A percentile compares a stretch with the other conserved stretches of the same genome.
phyloP scores from a whole-genome alignment of 352 stramenopile genomes.

The Pythium pectinolyticum region DNA sequence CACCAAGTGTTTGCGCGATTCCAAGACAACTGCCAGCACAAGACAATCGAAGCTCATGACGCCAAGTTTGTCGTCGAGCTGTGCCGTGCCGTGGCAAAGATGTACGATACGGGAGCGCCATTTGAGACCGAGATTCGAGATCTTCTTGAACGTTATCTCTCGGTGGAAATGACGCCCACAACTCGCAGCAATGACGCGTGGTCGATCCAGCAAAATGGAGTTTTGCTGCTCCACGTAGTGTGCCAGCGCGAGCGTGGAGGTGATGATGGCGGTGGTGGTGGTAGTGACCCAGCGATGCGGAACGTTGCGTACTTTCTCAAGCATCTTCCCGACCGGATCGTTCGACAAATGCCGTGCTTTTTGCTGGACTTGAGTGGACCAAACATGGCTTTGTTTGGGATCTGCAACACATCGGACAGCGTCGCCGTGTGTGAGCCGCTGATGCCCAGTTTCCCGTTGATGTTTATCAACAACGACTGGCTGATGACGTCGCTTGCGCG shows the following conservation, averaged over 20 bases:
- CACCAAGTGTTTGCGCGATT: neutral
- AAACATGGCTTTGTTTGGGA: neutral
- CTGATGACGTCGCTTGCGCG: neutral
- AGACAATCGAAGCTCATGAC: neutral
- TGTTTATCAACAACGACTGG: neutral
- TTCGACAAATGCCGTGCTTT: neutral
- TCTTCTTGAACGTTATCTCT: neutral
- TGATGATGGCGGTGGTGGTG: neutral
- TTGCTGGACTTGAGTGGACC: neutral
- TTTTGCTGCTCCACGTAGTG: neutral
- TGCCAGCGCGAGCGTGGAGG: neutral
- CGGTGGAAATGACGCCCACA: neutral
- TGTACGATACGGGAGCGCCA: neutral
- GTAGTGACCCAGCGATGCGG: neutral
- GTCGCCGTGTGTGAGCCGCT: neutral
- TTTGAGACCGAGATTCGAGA: neutral
- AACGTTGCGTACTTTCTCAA: neutral
- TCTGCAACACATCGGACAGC: neutral
- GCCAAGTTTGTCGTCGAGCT: neutral
- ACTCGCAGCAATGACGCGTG: too few species aligned
- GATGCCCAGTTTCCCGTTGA: neutral
- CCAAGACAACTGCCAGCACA: neutral
- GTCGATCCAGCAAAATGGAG: too few species aligned
- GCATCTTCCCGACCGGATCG: neutral
- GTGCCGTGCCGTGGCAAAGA: neutral